Base-by-base conservation (phyloP, 2,329 filamentous ascomycete genomes). In the Phoma herbarum region DNA sequence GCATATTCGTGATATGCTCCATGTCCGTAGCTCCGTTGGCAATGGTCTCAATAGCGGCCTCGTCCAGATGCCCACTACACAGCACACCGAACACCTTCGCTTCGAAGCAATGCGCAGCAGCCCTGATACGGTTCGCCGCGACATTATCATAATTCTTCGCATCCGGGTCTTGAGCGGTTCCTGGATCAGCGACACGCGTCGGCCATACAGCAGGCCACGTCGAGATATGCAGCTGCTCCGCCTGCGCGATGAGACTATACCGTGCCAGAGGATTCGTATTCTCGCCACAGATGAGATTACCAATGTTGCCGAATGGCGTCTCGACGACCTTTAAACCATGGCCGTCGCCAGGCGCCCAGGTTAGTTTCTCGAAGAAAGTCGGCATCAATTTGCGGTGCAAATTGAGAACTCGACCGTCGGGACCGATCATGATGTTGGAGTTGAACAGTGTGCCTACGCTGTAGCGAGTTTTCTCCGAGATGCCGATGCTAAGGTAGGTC, bases 181-280 rank as follows among this genome's bases (percentile, higher is more conserved):
- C 16, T 4, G 45, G 23, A 12, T 49, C 31, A 33, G 28, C n/a
- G 35, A 69, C 55, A 9, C 79, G 69, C 0, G 82, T 86, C 2
- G 84, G 84, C 83, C 83, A 86, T 1, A 84, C 76, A 0, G 83
- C 78, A 2, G 84, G 85, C 84, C 84, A 86, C 0, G 80, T 81
- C 0, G 81, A 83, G 20, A 86, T 81, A 66, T 86, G 84, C 12
- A 86, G 67, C 58, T 86, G 81, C 63, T 86, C 83, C 1, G 81
- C 82, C 60, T 86, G 83, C 0, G 83, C 80, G 75, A 85, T 85
- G 2, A 86, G 66, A 0, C 78, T 63, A 41, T 83, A 86, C 14
- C 82, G 69, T 1, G 84, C 84, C 0, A 86, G 67, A 0, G 84
- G 84, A 59, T 86, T 86, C 0, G 83, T 86, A 47, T 86, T 86